Base-by-base conservation (phyloP, 768 basidiomycete genomes). In the Psilocybe cyanescens region DNA sequence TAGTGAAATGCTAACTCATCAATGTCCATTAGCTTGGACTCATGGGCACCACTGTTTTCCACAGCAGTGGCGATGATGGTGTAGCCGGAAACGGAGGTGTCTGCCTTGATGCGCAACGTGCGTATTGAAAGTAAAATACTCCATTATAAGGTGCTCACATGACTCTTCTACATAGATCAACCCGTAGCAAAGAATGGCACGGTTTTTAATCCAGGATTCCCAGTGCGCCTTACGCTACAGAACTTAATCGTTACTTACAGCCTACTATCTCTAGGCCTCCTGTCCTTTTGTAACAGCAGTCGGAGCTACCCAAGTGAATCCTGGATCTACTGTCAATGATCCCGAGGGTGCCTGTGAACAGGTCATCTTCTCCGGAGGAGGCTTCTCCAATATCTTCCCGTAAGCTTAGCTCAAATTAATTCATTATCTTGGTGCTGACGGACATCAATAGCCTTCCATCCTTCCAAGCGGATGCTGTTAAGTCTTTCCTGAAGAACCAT, bases 21-120 rank as follows among this genome's bases (percentile, higher is more conserved):
- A n/a, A 28, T 12, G 24, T 8, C 1, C 29, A 9, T 9, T 44
- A 81, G 69, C 83, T 90, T 39, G 87, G 87, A 19, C 74, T 83
- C 24, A 81, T 88, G 56, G 89, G 89, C 12, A 78, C 84, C 16
- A 83, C 86, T 4, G 59, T 90, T 4, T 67, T 85, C 31, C 86
- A 87, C 72, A 78, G 81, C 39, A 84, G 84, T 37, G 88, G 89
- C 9, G 88, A 90, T 55, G 67, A 73, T 12, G 88, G 88, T 37
- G 87, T 87, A 35, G 75, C 72, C 35, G 77, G 76, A 24, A 73
- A 75, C 58, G 61, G 69, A 17, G 74, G 70, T 4, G 52, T 72
- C 2, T 78, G 79, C 58, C 67, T 79, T n/a, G 75, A 82, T 19
- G 81, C 84, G 51, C 69, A 80, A 50, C 83, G 86, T 65, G 63